A percentile compares a stretch with the other conserved stretches of the same genome.
Conservation (phyloP, 257 asterid species). For the Echites panduratus region DNA sequence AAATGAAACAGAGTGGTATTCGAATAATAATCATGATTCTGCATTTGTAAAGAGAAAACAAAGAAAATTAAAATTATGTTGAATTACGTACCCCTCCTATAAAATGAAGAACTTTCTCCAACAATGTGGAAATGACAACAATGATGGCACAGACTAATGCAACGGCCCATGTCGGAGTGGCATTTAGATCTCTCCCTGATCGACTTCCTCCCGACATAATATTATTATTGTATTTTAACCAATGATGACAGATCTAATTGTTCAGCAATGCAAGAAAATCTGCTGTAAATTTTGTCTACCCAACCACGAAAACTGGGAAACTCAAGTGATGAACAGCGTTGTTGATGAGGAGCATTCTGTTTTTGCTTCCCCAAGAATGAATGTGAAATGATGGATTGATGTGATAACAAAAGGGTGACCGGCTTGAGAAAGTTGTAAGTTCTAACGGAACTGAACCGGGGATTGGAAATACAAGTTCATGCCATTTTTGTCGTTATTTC, state of each 20-base stretch:
- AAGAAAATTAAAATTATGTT: no score
- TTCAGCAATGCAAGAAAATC: not conserved
- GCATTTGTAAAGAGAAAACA: not conserved
- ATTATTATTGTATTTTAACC: not conserved
- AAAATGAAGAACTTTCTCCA: conserved; percentile 59
- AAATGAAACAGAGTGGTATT: no score
- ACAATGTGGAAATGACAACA: conserved; percentile 46
- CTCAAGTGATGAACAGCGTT: not conserved
- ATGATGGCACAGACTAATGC: conserved; percentile 59
- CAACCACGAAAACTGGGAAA: conserved; percentile 1
- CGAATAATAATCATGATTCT: not conserved
- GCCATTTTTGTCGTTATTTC: not conserved
- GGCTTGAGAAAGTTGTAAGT: conserved; percentile 19
- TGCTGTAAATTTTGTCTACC: not conserved
- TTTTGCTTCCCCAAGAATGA: not conserved
- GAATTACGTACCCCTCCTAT: conserved; percentile 36
- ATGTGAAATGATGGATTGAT: not conserved
- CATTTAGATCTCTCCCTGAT: conserved; percentile 28
- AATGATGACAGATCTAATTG: not conserved
- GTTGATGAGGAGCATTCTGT: not conserved
- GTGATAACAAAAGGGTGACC: not conserved
- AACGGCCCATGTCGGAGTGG: conserved; percentile 79
- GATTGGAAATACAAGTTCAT: conserved; percentile 9
- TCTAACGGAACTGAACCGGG: conserved; percentile 30
- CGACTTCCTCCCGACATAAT: conserved; percentile 24